Conservation (phyloP, 164 flowering plant genomes). For the Magnolia changhungtana region DNA sequence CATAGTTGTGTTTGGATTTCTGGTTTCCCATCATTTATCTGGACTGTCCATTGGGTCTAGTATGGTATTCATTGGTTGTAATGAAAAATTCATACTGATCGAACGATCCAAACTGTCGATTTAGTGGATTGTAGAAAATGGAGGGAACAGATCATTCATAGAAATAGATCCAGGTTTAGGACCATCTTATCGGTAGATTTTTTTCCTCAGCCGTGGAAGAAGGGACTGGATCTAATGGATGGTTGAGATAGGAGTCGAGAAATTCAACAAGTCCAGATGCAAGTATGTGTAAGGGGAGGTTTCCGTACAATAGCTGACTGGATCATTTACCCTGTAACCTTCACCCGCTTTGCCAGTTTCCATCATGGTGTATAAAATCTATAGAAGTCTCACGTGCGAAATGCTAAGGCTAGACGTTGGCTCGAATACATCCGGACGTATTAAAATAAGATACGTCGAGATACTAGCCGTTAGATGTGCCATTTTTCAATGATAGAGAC, state of each 20-base stretch:
- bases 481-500: too few species aligned
- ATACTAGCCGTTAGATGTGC: too few species aligned
- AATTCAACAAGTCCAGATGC: neutral
- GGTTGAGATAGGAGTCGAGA: neutral
- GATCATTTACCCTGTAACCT: neutral
- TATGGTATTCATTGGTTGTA: too few species aligned
- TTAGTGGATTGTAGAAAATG: neutral
- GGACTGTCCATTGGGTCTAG: too few species aligned
- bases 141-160: neutral
- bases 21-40: neutral
- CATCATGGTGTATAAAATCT: neutral
- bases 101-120: too few species aligned
- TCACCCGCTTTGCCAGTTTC: neutral
- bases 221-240: too few species aligned
- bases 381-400: neutral
- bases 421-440: neutral
- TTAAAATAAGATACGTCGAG: too few species aligned
- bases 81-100: too few species aligned
- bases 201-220: too few species aligned
- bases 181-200: too few species aligned
- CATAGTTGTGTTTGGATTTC: neutral
- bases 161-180: neutral
- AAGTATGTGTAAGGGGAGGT: neutral
- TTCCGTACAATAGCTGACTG: neutral
- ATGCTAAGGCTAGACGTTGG: neutral